A percentile compares a stretch with the other conserved stretches of the same genome.
These are phyloP conservation scores for Venturia asperata DNA, from an alignment of 2,329 filamentous ascomycete genomes.

Conservation along the genomic window DNA sequence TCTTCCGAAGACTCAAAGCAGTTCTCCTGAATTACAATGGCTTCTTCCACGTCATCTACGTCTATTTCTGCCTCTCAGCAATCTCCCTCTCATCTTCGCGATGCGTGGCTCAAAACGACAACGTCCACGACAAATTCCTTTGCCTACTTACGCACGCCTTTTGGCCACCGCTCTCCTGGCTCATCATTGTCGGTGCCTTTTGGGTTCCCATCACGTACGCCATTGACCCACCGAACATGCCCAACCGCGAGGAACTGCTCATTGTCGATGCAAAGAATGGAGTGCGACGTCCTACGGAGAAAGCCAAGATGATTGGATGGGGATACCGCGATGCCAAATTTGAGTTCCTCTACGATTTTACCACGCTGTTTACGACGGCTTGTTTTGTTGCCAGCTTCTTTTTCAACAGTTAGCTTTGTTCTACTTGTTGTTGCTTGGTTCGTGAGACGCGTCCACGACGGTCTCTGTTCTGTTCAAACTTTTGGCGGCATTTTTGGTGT, in stretches of 20 bases:
- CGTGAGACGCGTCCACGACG: too few relatives aligned
- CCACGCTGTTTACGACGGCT: constrained; percentile 18
- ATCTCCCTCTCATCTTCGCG: constrained; percentile 13
- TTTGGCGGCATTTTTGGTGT: constrained; percentile 1
- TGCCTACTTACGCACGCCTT: constrained; percentile 22
- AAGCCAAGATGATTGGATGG: constrained; percentile 19
- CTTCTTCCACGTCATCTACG: constrained; percentile 21
- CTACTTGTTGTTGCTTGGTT: background rate
- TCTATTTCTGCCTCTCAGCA: constrained; percentile 20
- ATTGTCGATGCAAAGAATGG: constrained; percentile 49
- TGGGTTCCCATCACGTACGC: constrained; percentile 50
- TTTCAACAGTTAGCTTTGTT: background rate
- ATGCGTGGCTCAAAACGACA: constrained; percentile 12
- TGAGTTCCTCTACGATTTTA: constrained; percentile 19
- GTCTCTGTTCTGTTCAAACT: background rate
- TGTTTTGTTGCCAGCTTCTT: constrained; percentile 20
- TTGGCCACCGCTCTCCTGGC: constrained; percentile 22
- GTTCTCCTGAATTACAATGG: constrained; percentile 21
- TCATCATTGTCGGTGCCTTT: constrained; percentile 21
- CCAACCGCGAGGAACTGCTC: constrained; percentile 51
- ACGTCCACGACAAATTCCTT: constrained; percentile 17
- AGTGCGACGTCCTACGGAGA: constrained; percentile 42
- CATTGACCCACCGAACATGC: constrained; percentile 52
- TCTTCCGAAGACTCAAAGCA: constrained; percentile 19
- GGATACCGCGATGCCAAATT: constrained; percentile 10